Evolutionary conservation across 768 basidiomycete species (phyloP).

Genomic region (Piloderma croceum): DNA sequence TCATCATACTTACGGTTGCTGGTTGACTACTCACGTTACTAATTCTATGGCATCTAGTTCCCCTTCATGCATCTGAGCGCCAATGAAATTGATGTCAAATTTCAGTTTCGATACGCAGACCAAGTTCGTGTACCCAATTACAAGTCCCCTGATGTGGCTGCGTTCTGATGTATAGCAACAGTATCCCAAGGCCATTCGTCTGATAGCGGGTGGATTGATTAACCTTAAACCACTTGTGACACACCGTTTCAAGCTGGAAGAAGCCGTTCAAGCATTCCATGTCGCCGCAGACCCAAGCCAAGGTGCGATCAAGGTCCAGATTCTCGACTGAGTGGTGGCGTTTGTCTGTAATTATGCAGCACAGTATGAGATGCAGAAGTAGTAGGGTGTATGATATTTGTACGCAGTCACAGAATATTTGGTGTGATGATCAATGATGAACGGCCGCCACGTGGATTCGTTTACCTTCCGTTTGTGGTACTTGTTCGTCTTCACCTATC

Average conservation of each 20-base stretch:
- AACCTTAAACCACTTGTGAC: slow-evolving; percentile 78
- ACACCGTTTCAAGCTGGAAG: slow-evolving; percentile 65
- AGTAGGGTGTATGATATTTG: no score
- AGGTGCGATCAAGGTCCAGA: slow-evolving; percentile 68
- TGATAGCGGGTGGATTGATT: slow-evolving; percentile 70
- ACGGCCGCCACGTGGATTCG: no score
- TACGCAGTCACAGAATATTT: no score
- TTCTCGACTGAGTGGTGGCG: slow-evolving; percentile 39
- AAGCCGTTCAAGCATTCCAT: slow-evolving; percentile 75
- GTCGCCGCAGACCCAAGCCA: slow-evolving; percentile 62
- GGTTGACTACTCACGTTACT: slow-evolving; percentile 2
- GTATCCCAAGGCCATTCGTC: slow-evolving; percentile 81
- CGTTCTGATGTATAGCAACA: slow-evolving; percentile 22
- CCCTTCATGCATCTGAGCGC: slow-evolving; percentile 71
- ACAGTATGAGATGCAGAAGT: no score
- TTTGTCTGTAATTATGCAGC: no score
- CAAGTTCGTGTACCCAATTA: slow-evolving; percentile 33
- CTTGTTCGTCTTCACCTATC: no score
- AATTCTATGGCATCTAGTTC: slow-evolving; percentile 34
- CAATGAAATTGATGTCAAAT: slow-evolving; percentile 63
- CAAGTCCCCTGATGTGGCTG: background rate
- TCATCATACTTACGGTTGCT: slow-evolving; percentile 1
- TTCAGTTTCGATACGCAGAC: slow-evolving; percentile 67
- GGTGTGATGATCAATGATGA: no score
- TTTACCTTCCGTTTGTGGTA: no score